Percentiles rank a stretch among this genome's conserved stretches.
These are phyloP conservation scores for Cordyceps fumosorosea DNA, from an alignment of 2,329 filamentous ascomycete species.

Conservation along the genomic window DNA sequence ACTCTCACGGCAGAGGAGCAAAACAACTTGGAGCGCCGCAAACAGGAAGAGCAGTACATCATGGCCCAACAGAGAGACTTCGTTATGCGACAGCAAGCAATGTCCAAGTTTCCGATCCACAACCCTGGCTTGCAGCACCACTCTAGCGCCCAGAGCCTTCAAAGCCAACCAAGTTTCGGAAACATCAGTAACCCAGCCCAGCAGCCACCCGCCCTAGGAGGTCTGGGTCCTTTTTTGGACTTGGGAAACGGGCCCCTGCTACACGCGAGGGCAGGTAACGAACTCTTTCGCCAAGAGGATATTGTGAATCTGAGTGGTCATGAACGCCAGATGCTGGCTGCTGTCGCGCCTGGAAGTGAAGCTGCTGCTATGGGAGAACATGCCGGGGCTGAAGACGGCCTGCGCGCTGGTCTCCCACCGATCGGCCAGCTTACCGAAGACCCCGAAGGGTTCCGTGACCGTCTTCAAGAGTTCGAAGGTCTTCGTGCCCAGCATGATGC, in stretches of 20 bases:
- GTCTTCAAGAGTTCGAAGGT: slow-evolving; percentile 77
- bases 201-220: slow-evolving; percentile 45
- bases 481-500: slow-evolving; percentile 67
- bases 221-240: slow-evolving; percentile 68
- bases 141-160: slow-evolving; percentile 88
- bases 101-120: slow-evolving; percentile 64
- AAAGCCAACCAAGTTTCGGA: slow-evolving; percentile 94
- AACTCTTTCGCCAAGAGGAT: slow-evolving; percentile 65
- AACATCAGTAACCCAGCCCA: slow-evolving; percentile 82
- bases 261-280: slow-evolving; percentile 28
- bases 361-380: slow-evolving; percentile 30
- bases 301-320: slow-evolving; percentile 55
- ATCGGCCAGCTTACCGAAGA: slow-evolving; percentile 47
- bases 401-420: slow-evolving; percentile 42
- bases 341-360: slow-evolving; percentile 30
- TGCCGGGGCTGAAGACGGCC: slow-evolving; percentile 30
- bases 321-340: slow-evolving; percentile 46
- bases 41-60: slow-evolving; percentile 96
- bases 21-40: slow-evolving; percentile 90
- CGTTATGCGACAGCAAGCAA: slow-evolving; percentile 75
- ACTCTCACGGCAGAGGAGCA: slow-evolving; percentile 96
- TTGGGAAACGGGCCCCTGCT: slow-evolving; percentile 36
- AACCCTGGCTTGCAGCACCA: slow-evolving; percentile 69
- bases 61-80: slow-evolving; percentile 96
- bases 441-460: slow-evolving; percentile 56